These are phyloP conservation scores for Cicer judaicum DNA, from an alignment of 306 rosid genomes.

Conservation along the genomic window DNA sequence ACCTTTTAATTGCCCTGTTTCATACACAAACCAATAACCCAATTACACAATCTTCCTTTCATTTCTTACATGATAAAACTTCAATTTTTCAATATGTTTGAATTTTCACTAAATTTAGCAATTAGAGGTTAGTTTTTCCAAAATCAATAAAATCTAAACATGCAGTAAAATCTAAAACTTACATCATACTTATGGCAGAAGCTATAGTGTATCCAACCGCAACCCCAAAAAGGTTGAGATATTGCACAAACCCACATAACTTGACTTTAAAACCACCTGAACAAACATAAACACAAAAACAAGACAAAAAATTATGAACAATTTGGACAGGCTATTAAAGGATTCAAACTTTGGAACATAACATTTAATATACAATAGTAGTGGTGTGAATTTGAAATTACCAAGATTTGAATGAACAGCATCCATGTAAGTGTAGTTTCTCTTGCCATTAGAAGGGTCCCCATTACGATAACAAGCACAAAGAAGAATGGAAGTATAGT, in stretches of 20 bases:
- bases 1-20: slow-evolving; percentile 79
- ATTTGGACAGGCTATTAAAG: too few species aligned
- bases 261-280: slow-evolving; percentile 70
- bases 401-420: slow-evolving; percentile 77
- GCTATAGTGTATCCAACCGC: slow-evolving; percentile 88
- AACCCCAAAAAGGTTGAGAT: slow-evolving; percentile 70
- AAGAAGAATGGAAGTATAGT: slow-evolving; percentile 77
- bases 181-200: slow-evolving; percentile 83
- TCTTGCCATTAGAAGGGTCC: slow-evolving; percentile 71
- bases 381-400: slow-evolving; percentile 19
- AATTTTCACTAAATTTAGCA: too few species aligned
- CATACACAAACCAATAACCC: not conserved
- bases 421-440: slow-evolving; percentile 87
- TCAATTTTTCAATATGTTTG: too few species aligned
- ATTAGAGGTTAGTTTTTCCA: too few species aligned
- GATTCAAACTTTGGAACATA: too few species aligned
- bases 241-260: slow-evolving; percentile 81
- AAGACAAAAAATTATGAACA: not conserved
- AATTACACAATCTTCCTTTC: slow-evolving; percentile 32
- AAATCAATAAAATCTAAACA: too few species aligned
- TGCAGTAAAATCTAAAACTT: slow-evolving; percentile 35
- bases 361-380: too few species aligned
- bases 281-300: not conserved
- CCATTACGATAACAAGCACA: slow-evolving; percentile 76
- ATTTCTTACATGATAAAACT: not conserved